A percentile compares a stretch with the other conserved stretches of the same genome.
These are phyloP conservation scores for Prunus salicina DNA, from an alignment of 306 rosid species.

Conservation along the genomic window DNA sequence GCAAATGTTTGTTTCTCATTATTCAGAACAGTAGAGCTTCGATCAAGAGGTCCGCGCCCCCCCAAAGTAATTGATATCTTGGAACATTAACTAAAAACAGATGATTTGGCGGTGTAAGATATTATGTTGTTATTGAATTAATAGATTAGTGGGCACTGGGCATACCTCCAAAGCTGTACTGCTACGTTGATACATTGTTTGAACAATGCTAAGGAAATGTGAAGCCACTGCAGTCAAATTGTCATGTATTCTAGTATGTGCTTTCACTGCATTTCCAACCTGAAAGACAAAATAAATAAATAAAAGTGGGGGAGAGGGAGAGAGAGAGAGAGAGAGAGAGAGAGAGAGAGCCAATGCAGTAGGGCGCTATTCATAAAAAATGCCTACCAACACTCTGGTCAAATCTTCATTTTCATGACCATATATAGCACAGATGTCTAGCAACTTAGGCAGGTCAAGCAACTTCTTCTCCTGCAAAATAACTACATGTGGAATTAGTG, in stretches of 20 bases:
- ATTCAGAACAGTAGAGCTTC: too few relatives aligned
- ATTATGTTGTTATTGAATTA: not conserved
- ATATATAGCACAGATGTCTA: constrained; percentile 91
- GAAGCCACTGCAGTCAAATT: constrained; percentile 52
- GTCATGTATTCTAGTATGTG: constrained; percentile 63
- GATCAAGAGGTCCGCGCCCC: too few relatives aligned
- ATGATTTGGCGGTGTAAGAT: not conserved
- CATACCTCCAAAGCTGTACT: constrained; percentile 78
- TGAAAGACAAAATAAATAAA: constrained; percentile 25
- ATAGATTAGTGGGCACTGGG: too few relatives aligned
- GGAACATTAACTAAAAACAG: not conserved
- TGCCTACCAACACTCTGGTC: constrained; percentile 68
- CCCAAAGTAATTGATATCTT: too few relatives aligned
- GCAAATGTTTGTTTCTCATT: too few relatives aligned
- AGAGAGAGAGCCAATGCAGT: not conserved
- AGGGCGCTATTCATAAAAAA: constrained; percentile 6
- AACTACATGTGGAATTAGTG: constrained; percentile 72
- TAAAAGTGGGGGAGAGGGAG: too few relatives aligned
- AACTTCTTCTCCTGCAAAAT: constrained; percentile 92
- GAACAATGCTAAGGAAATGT: constrained; percentile 74
- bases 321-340: constrained; percentile 8
- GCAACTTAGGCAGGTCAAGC: constrained; percentile 86
- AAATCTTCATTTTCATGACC: constrained; percentile 81
- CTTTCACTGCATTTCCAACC: constrained; percentile 76
- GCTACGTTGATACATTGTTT: constrained; percentile 87